Conservation (phyloP, 2,329 filamentous ascomycete species). For the Diaporthe ampelina region DNA sequence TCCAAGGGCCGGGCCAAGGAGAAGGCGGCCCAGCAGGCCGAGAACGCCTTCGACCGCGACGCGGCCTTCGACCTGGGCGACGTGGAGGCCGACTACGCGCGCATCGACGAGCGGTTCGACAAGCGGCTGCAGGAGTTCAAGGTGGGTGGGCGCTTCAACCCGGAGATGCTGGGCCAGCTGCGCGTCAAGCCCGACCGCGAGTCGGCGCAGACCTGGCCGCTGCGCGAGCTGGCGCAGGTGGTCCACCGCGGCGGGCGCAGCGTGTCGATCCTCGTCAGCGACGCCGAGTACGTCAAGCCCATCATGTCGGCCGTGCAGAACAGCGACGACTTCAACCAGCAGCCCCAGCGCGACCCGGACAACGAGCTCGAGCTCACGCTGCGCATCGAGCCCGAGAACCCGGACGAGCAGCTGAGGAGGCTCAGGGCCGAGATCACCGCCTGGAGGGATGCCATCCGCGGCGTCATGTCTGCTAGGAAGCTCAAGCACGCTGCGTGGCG, state of each 20-base stretch:
- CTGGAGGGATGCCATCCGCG: conserved; percentile 65
- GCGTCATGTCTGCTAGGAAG: conserved; percentile 62
- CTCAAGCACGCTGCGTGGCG: conserved; percentile 65
- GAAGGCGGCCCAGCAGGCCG: conserved; percentile 32
- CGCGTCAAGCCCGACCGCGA: conserved; percentile 54
- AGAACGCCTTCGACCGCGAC: conserved; percentile 43
- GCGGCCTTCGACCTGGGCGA: conserved; percentile 51
- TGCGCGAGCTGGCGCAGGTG: conserved; percentile 69
- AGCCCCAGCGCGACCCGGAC: conserved; percentile 70
- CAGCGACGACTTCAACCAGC: conserved; percentile 70
- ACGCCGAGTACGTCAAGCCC: conserved; percentile 62
- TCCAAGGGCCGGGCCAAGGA: conserved; percentile 37
- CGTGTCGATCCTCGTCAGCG: conserved; percentile 55
- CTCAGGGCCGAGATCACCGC: conserved; percentile 62
- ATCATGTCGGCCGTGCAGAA: conserved; percentile 69
- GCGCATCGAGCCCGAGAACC: conserved; percentile 65
- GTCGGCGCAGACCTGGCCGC: conserved; percentile 56
- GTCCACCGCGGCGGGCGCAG: conserved; percentile 60
- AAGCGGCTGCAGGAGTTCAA: conserved; percentile 58
- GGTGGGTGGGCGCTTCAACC: conserved; percentile 66
- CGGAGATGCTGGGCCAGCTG: conserved; percentile 62
- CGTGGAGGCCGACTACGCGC: conserved; percentile 45
- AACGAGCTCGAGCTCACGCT: conserved; percentile 72
- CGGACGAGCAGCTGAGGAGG: conserved; percentile 60
- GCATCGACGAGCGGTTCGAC: conserved; percentile 54